phyloP scores from a whole-genome alignment of 2,329 filamentous ascomycete species.

The Gnomoniopsis sp. region DNA sequence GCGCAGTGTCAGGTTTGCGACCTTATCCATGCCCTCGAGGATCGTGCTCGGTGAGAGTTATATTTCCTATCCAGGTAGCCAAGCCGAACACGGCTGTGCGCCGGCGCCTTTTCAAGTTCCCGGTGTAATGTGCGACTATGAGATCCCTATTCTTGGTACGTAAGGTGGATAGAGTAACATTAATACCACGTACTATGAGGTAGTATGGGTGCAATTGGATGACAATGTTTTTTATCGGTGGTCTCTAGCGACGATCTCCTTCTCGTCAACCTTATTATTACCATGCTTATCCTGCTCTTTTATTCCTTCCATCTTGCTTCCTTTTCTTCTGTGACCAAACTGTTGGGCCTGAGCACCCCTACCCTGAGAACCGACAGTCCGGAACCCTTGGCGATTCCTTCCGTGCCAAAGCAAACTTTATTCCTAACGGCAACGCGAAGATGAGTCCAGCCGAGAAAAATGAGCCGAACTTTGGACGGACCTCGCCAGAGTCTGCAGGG shows the following conservation, averaged over 20 bases:
- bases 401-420: constrained; percentile 6
- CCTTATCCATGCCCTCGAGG: not conserved
- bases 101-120: too few relatives aligned
- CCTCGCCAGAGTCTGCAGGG: constrained; percentile 14
- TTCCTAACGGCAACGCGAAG: not conserved
- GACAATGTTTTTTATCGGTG: too few relatives aligned
- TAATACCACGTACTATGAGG: too few relatives aligned
- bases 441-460: constrained; percentile 15
- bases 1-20: not conserved
- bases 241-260: too few relatives aligned
- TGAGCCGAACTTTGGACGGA: constrained; percentile 9
- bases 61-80: not conserved
- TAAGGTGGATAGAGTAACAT: too few relatives aligned
- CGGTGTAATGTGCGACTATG: too few relatives aligned
- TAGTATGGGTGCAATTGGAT: too few relatives aligned
- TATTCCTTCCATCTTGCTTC: too few relatives aligned
- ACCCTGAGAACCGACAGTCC: not conserved
- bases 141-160: too few relatives aligned
- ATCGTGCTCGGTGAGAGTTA: not conserved
- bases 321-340: too few relatives aligned
- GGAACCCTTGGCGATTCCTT: not conserved
- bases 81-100: not conserved
- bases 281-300: too few relatives aligned
- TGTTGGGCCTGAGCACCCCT: not conserved
- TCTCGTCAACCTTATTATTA: too few relatives aligned